Evolutionary conservation across 176 grass and related monocot species (phyloP).

Genomic region (maize (Zea mays)): DNA sequence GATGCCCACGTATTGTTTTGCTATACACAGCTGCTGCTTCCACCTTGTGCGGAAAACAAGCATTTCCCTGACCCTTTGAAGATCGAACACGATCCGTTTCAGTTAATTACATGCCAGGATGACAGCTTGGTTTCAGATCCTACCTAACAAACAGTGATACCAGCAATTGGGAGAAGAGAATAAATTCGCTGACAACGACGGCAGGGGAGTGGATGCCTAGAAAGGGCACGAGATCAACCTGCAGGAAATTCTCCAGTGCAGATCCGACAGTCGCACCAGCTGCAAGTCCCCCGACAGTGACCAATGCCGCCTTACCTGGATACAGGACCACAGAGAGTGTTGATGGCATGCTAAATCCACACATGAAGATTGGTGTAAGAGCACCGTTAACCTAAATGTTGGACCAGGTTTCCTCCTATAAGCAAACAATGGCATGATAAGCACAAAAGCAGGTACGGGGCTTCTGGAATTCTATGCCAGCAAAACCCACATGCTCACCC

Average conservation of each 20-base stretch:
- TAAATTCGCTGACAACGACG: constrained; percentile 88
- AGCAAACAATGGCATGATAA: constrained; percentile 32
- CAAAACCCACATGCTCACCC: constrained; percentile 12
- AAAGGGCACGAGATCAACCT: constrained; percentile 90
- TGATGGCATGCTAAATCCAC: constrained; percentile 34
- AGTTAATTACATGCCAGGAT: constrained; percentile 65
- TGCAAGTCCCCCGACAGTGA: constrained; percentile 71
- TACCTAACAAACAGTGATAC: constrained; percentile 82
- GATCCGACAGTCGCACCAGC: constrained; percentile 75
- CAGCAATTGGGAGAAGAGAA: constrained; percentile 87
- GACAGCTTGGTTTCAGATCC: constrained; percentile 37
- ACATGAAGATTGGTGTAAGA: constrained; percentile 37
- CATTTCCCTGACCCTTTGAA: constrained; percentile 30
- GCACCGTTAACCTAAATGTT: constrained; percentile 20
- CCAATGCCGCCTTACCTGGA: constrained; percentile 88
- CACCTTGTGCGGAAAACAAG: constrained; percentile 34
- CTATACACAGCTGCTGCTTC: constrained; percentile 53
- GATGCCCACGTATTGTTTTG: constrained; percentile 34
- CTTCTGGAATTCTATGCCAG: constrained; percentile 25
- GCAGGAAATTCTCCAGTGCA: constrained; percentile 79
- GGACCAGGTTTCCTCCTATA: constrained; percentile 26
- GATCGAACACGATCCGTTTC: constrained; percentile 24
- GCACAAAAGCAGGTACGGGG: constrained; percentile 36
- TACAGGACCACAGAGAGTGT: constrained; percentile 37
- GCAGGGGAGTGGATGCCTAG: constrained; percentile 83